Percentiles rank a stretch among this genome's conserved stretches.
Evolutionary conservation across 805 yeast species (phyloP).

Genomic region (Candida boleticola): DNA sequence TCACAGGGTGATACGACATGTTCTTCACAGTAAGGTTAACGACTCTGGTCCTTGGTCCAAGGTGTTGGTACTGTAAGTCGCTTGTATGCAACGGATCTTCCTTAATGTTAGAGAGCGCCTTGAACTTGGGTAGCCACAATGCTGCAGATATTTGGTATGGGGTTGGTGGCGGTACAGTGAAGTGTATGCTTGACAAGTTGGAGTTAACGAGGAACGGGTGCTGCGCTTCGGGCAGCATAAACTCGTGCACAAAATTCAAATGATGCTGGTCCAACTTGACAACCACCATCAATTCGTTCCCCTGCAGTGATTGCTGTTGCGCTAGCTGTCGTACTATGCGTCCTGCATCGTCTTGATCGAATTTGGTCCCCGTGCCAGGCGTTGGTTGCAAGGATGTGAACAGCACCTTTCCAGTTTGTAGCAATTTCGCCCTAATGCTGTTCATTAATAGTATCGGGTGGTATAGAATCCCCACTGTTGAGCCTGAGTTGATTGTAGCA

Average conservation of each 20-base stretch:
- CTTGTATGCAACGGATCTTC: no score
- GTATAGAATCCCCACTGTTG: slow-evolving; percentile 14
- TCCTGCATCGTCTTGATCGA: neutral
- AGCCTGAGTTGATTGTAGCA: no score
- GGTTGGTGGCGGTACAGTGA: neutral
- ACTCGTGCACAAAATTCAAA: neutral
- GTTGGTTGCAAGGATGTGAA: slow-evolving; percentile 7
- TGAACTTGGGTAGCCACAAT: slow-evolving; percentile 19
- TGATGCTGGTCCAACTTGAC: neutral
- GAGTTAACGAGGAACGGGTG: neutral
- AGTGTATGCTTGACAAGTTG: slow-evolving; percentile 1
- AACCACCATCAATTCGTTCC: no score
- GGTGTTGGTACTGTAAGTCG: no score
- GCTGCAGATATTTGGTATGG: slow-evolving; percentile 4
- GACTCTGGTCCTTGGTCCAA: no score
- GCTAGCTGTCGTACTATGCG: neutral
- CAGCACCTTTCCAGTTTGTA: slow-evolving; percentile 3
- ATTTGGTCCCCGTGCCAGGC: no score
- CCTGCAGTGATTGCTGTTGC: no score
- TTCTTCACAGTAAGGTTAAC: no score
- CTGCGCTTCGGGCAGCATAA: neutral
- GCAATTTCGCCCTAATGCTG: slow-evolving; percentile 7
- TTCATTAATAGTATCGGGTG: slow-evolving; percentile 14
- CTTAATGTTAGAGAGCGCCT: slow-evolving; percentile 8
- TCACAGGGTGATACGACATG: neutral